phyloP scores from a whole-genome alignment of 2,329 filamentous ascomycete genomes.

The Chrysosporium keratinophilum region DNA sequence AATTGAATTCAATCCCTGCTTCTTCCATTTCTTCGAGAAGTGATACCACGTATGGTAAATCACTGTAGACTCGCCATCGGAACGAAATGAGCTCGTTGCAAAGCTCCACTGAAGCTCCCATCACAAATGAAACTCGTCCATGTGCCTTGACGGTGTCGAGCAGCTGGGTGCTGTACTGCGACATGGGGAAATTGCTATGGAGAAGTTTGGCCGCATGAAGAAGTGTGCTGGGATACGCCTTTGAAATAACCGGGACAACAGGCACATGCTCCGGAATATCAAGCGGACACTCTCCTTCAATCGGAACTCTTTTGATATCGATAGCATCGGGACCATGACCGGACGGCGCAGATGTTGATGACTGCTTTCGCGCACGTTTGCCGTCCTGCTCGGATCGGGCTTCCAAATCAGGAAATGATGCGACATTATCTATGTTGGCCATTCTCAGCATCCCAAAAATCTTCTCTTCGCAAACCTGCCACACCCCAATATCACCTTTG shows the following conservation, averaged over 20 bases:
- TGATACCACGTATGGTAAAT: conserved; percentile 32
- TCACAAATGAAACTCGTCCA: conserved; percentile 34
- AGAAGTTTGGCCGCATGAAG: conserved; percentile 34
- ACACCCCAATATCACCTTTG: conserved; percentile 29
- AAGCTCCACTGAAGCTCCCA: conserved; percentile 33
- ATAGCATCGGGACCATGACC: neutral
- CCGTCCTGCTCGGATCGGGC: neutral
- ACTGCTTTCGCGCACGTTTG: neutral
- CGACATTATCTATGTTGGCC: neutral
- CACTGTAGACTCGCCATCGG: conserved; percentile 34
- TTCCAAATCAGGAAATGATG: neutral
- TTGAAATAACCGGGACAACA: conserved; percentile 24
- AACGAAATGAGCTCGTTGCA: conserved; percentile 38
- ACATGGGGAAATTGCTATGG: conserved; percentile 32
- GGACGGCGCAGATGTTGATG: neutral
- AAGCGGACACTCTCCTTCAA: conserved; percentile 14
- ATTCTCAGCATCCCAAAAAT: conserved; percentile 31
- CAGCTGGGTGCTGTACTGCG: conserved; percentile 32
- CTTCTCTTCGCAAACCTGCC: conserved; percentile 31
- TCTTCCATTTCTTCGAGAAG: conserved; percentile 37
- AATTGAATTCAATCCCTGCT: conserved; percentile 31
- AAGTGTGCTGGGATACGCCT: conserved; percentile 35
- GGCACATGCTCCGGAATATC: conserved; percentile 27
- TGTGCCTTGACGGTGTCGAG: conserved; percentile 32
- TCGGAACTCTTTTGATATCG: neutral